Percentiles rank a stretch among this genome's conserved stretches.
Evolutionary conservation across 192 early-diverging fungal species (phyloP).

Genomic region (Podila clonocystis): DNA sequence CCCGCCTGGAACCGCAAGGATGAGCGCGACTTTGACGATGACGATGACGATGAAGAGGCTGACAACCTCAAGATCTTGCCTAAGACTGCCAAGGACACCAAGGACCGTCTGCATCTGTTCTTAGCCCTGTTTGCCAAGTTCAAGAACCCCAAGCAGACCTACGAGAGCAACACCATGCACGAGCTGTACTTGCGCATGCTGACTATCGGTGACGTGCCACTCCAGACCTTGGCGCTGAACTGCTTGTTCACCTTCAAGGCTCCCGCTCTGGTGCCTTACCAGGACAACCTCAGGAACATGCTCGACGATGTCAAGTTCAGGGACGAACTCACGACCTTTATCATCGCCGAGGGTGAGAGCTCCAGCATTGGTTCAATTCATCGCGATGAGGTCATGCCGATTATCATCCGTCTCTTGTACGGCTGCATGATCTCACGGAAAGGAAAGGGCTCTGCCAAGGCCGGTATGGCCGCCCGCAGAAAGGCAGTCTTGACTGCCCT

Average conservation of each 20-base stretch:
- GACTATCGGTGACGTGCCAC: slow-evolving; percentile 77
- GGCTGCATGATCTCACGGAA: slow-evolving; percentile 87
- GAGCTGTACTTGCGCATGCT: slow-evolving; percentile 79
- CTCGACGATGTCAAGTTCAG: slow-evolving; percentile 90
- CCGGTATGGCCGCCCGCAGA: slow-evolving; percentile 76
- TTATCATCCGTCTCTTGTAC: slow-evolving; percentile 86
- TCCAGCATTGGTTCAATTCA: slow-evolving; percentile 70
- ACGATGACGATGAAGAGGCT: slow-evolving; percentile 52
- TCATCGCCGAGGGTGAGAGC: slow-evolving; percentile 68
- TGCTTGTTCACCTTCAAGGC: slow-evolving; percentile 89
- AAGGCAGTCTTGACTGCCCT: slow-evolving; percentile 87
- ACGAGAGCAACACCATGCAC: slow-evolving; percentile 63
- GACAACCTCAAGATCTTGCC: slow-evolving; percentile 32
- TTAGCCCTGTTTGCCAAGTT: slow-evolving; percentile 75
- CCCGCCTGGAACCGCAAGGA: slow-evolving; percentile 50
- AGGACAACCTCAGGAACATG: slow-evolving; percentile 80
- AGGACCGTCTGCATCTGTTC: slow-evolving; percentile 55
- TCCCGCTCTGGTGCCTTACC: slow-evolving; percentile 71
- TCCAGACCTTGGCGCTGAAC: slow-evolving; percentile 85
- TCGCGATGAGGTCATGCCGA: slow-evolving; percentile 75
- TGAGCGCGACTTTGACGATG: slow-evolving; percentile 51
- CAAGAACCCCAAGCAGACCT: slow-evolving; percentile 65
- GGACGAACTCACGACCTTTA: slow-evolving; percentile 85
- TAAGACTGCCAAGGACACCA: slow-evolving; percentile 43
- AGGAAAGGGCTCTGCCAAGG: slow-evolving; percentile 79